Evolutionary conservation across 148 eudicot genomes (phyloP), one percentile per base, ranked within the genome.

Genomic region (Euryodendron excelsum): DNA sequence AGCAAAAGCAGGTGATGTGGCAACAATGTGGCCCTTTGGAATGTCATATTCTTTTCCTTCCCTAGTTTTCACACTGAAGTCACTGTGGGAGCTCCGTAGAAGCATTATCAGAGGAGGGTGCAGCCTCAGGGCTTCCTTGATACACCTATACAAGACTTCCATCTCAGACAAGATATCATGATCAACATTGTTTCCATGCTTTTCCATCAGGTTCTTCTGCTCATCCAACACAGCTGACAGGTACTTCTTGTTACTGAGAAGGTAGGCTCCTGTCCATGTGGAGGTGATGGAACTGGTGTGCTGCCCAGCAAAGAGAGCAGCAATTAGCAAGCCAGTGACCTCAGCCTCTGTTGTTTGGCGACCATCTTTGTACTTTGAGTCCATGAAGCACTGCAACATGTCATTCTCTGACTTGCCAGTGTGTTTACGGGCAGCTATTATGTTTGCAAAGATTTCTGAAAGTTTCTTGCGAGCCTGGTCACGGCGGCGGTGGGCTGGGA

Each of bases 281-380:
- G 98, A 95, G 37, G 98, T 95, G 72, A 95, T 95, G 63, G 98
- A 93, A 63, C 98, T 95, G 1, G 98, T 95, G 79, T 93, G 98
- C 78, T 95, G 98, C 61, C 98, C 98, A 9, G 97, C 98, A 78
- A 95, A 95, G 27, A 95, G 88, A 28, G 98, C 97, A 67, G 98
- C 98, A 67, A 95, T 95, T 31, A 95, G 96, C 71, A 95, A 76
- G 64, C 98, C 98, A 4, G 98, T 93, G 72, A 95, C 93, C 86
- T 95, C 98, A 66, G 76, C 69, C 67, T 95, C 96, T 0, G 96
- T 90, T 53, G 98, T 95, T 28, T 83, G 78, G 15, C 97, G 92
- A 11, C 98, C 98, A 72, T 91, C 90, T 86, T 95, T 95, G 93
- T 95, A 95, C 74, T 90, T 95, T 30, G 98, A 95, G 50, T 95